phyloP scores from a whole-genome alignment of 805 yeast genomes.

The Candida mattraensis region DNA sequence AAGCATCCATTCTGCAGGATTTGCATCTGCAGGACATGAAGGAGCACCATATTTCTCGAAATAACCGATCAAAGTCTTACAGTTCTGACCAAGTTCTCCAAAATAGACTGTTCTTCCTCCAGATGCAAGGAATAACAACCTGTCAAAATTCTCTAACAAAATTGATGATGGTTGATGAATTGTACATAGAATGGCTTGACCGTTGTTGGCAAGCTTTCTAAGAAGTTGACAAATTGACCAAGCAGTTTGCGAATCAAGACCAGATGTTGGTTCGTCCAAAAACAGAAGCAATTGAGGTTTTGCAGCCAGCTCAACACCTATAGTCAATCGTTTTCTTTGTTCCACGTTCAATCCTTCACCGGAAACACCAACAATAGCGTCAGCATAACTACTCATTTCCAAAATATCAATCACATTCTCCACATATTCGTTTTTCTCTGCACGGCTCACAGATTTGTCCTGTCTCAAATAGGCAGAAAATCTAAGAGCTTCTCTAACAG shows the following conservation, averaged over 20 bases:
- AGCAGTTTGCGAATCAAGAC: constrained; percentile 57
- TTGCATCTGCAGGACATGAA: constrained; percentile 56
- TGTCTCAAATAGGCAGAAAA: constrained; percentile 51
- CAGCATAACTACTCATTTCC: constrained; percentile 44
- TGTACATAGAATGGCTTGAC: constrained; percentile 59
- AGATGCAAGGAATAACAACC: constrained; percentile 42
- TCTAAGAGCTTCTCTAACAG: constrained; percentile 49
- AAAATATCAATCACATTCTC: constrained; percentile 40
- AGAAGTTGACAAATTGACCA: constrained; percentile 54
- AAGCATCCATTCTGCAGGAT: constrained; percentile 75
- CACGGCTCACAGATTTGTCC: constrained; percentile 36
- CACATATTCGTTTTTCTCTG: constrained; percentile 42
- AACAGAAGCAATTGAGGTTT: constrained; percentile 51
- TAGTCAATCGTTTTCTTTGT: constrained; percentile 50
- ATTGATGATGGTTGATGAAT: constrained; percentile 50
- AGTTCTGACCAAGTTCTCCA: constrained; percentile 50
- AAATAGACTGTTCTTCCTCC: constrained; percentile 54
- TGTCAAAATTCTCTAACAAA: constrained; percentile 43
- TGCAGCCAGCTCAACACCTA: constrained; percentile 55
- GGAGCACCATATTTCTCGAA: constrained; percentile 59
- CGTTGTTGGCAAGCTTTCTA: constrained; percentile 47
- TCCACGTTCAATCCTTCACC: constrained; percentile 54
- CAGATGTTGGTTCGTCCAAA: constrained; percentile 61
- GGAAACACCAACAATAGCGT: constrained; percentile 47
- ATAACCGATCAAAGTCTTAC: constrained; percentile 40